Percentiles rank a stretch among this genome's conserved stretches.
phyloP scores from a whole-genome alignment of 2,329 filamentous ascomycete genomes.

The Fonsecaea nubica region DNA sequence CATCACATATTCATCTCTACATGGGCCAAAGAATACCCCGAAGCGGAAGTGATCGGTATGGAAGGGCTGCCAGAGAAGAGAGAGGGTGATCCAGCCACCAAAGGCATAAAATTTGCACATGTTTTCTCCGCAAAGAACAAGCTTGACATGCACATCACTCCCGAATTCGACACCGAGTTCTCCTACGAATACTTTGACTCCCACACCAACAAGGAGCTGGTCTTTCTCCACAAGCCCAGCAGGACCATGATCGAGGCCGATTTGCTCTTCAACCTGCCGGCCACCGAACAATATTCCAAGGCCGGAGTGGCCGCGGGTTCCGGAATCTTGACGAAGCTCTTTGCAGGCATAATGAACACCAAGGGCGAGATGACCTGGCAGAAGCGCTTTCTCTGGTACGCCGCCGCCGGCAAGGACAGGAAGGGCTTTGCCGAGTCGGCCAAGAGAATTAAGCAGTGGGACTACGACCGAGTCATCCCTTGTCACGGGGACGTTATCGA shows the following conservation, averaged over 20 bases:
- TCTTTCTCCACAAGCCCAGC: constrained; percentile 82
- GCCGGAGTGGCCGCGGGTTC: constrained; percentile 56
- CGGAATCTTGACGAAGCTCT: constrained; percentile 67
- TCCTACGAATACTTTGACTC: constrained; percentile 81
- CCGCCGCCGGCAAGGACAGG: constrained; percentile 66
- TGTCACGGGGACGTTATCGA: constrained; percentile 94
- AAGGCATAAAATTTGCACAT: constrained; percentile 68
- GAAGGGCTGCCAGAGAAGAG: constrained; percentile 86
- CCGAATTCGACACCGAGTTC: constrained; percentile 87
- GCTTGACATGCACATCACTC: constrained; percentile 63
- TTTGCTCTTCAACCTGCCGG: constrained; percentile 87
- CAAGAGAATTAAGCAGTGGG: constrained; percentile 74
- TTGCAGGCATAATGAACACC: constrained; percentile 66
- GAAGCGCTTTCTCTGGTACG: constrained; percentile 84
- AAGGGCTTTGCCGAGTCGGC: constrained; percentile 73
- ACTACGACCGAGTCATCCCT: constrained; percentile 83
- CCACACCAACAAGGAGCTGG: constrained; percentile 84
- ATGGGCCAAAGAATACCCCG: constrained; percentile 80
- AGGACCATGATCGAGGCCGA: constrained; percentile 85
- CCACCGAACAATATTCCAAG: constrained; percentile 79
- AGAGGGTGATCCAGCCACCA: constrained; percentile 61
- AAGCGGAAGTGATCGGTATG: constrained; percentile 79
- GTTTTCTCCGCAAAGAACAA: constrained; percentile 67
- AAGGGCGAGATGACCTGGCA: constrained; percentile 71
- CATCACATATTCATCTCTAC: constrained; percentile 92